Evolutionary conservation across 108 stramenopile species (phyloP).

Genomic region (Craspedostauros australis): DNA sequence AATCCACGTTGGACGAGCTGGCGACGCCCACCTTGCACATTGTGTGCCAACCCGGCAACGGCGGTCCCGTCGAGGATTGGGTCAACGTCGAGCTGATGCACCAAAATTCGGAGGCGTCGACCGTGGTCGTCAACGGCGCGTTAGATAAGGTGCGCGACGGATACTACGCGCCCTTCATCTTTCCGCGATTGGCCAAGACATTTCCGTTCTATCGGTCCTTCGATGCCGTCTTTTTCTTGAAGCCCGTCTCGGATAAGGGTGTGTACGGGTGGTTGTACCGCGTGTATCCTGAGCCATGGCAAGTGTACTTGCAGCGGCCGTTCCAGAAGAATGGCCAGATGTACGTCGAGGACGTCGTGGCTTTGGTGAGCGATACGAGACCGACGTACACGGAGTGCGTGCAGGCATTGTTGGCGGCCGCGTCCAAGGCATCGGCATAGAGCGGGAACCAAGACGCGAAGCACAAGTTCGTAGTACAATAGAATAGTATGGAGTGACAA

Average conservation of each 20-base stretch:
- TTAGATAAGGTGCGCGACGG: conserved; percentile 84
- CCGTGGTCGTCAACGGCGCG: conserved; percentile 68
- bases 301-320: conserved; percentile 56
- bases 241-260: conserved; percentile 75
- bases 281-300: conserved; percentile 77
- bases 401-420: conserved; percentile 17
- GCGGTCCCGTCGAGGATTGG: conserved; percentile 90
- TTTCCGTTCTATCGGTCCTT: conserved; percentile 69
- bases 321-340: conserved; percentile 2
- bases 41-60: conserved; percentile 82
- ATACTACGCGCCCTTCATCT: conserved; percentile 72
- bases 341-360: conserved; percentile 27
- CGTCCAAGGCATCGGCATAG: too few species aligned
- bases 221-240: conserved; percentile 57
- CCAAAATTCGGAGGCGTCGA: neutral
- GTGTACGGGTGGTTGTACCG: conserved; percentile 63
- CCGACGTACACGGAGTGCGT: conserved; percentile 32
- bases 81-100: conserved; percentile 71
- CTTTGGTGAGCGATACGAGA: conserved; percentile 14
- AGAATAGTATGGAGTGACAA: too few species aligned
- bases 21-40: conserved; percentile 30
- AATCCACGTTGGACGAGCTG: conserved; percentile 44
- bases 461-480: too few species aligned
- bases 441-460: too few species aligned
- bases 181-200: conserved; percentile 70